These are phyloP conservation scores for Verticillium isaacii DNA, from an alignment of 2,329 filamentous ascomycete species.

Conservation along the genomic window DNA sequence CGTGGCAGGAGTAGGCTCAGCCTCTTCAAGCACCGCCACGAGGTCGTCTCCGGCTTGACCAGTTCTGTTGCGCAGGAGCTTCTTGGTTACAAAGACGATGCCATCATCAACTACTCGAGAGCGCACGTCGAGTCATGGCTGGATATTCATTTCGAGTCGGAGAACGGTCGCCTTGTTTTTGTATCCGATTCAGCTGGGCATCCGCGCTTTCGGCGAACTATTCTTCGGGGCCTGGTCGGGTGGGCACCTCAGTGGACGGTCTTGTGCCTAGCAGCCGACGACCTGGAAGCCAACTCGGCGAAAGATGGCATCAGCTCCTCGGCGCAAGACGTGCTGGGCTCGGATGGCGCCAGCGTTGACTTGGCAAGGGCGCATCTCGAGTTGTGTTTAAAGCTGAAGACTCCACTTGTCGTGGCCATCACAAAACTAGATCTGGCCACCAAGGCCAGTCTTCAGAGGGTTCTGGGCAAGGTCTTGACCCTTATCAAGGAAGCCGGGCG, in stretches of 20 bases:
- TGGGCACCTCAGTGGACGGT: slow-evolving; percentile 95
- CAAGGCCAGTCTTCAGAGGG: slow-evolving; percentile 63
- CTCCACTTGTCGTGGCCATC: slow-evolving; percentile 76
- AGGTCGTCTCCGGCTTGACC: slow-evolving; percentile 85
- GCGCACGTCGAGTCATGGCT: slow-evolving; percentile 89
- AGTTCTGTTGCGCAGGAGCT: slow-evolving; percentile 94
- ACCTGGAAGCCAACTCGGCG: slow-evolving; percentile 40
- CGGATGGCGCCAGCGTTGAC: slow-evolving; percentile 57
- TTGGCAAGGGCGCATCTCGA: slow-evolving; percentile 77
- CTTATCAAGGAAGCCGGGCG: slow-evolving; percentile 72
- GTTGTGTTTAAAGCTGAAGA: slow-evolving; percentile 73
- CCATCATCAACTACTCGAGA: slow-evolving; percentile 77
- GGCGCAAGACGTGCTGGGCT: slow-evolving; percentile 45
- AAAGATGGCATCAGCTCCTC: slow-evolving; percentile 38
- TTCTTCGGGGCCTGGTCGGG: slow-evolving; percentile 82
- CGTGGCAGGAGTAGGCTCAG: slow-evolving; percentile 84
- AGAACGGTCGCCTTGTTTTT: slow-evolving; percentile 73
- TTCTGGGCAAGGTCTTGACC: slow-evolving; percentile 68
- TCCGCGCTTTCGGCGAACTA: slow-evolving; percentile 82
- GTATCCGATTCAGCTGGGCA: slow-evolving; percentile 91
- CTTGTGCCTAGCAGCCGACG: slow-evolving; percentile 80
- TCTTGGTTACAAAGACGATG: slow-evolving; percentile 66
- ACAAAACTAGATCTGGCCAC: slow-evolving; percentile 89
- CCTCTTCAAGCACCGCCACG: slow-evolving; percentile 86
- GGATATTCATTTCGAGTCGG: slow-evolving; percentile 80